phyloP scores from a whole-genome alignment of 139 green algal genomes.

The Micractinium conductrix region DNA sequence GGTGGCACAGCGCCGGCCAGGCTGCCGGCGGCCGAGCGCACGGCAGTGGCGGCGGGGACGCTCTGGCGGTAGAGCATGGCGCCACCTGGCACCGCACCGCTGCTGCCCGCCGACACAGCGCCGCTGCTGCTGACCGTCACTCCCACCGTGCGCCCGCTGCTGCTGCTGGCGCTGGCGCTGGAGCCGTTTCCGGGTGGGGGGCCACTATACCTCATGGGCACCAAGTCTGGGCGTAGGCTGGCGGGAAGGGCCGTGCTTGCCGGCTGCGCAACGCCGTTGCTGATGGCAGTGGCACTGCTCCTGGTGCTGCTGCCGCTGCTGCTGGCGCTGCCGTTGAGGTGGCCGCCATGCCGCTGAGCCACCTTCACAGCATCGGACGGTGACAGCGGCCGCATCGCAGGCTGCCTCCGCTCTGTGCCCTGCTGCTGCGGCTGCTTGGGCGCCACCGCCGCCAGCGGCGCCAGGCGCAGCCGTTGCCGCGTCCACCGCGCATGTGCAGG shows the following conservation, averaged over 20 bases:
- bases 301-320: background rate
- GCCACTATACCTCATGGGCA: conserved; percentile 17
- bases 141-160: background rate
- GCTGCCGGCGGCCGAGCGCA: conserved; percentile 1
- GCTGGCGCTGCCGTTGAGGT: background rate
- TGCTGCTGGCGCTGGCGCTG: conserved; percentile 20
- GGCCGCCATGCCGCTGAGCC: background rate
- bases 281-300: background rate
- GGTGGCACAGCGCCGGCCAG: no score
- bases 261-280: background rate
- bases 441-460: background rate
- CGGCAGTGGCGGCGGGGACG: background rate
- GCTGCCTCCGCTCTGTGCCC: background rate
- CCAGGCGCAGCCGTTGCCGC: background rate
- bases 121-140: background rate
- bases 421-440: no score
- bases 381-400: conserved; percentile 20
- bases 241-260: background rate
- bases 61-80: conserved; percentile 31
- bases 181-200: background rate
- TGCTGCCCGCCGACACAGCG: background rate
- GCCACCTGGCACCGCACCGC: conserved; percentile 12
- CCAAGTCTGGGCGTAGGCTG: background rate
- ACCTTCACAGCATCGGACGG: background rate
- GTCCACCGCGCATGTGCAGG: no score